Percentiles rank a stretch among this genome's conserved stretches.
These are phyloP conservation scores for Alternaria sp. DNA, from an alignment of 2,329 filamentous ascomycete genomes.

Conservation along the genomic window DNA sequence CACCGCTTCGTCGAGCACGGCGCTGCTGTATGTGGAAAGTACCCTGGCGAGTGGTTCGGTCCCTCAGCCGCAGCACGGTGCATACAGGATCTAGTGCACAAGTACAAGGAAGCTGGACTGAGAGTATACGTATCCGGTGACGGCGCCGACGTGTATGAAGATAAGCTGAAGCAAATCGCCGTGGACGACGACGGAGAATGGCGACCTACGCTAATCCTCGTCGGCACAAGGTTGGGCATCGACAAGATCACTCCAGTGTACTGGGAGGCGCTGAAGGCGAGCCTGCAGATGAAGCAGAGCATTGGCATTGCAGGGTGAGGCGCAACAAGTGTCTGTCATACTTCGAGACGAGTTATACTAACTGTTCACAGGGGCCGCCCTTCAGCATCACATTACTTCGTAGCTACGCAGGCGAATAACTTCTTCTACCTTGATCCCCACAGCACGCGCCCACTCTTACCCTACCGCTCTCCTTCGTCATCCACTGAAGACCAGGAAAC, in stretches of 20 bases:
- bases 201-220: slow-evolving; percentile 83
- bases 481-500: background rate
- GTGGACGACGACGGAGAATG: slow-evolving; percentile 70
- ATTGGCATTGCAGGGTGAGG: slow-evolving; percentile 91
- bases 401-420: slow-evolving; percentile 74
- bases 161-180: slow-evolving; percentile 81
- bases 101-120: slow-evolving; percentile 66
- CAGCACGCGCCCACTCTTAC: slow-evolving; percentile 76
- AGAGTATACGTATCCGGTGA: slow-evolving; percentile 90
- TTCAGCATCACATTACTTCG: slow-evolving; percentile 83
- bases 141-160: slow-evolving; percentile 90
- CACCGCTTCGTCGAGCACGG: slow-evolving; percentile 93
- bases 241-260: slow-evolving; percentile 95
- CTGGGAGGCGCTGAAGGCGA: slow-evolving; percentile 87
- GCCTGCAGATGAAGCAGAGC: slow-evolving; percentile 88
- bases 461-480: slow-evolving; percentile 55
- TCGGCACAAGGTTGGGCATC: slow-evolving; percentile 88
- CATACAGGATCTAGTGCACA: slow-evolving; percentile 81
- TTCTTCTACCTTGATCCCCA: slow-evolving; percentile 98
- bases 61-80: slow-evolving; percentile 95
- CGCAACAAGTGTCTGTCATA: background rate
- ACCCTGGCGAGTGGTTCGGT: slow-evolving; percentile 97
- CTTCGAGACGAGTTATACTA: slow-evolving; percentile 4
- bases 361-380: slow-evolving; percentile 74
- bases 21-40: slow-evolving; percentile 85